Percentiles rank a stretch among this genome's conserved stretches.
These are phyloP conservation scores for Sporisorium reilianum DNA, from an alignment of 1,284 basidiomycete species.

Conservation along the genomic window DNA sequence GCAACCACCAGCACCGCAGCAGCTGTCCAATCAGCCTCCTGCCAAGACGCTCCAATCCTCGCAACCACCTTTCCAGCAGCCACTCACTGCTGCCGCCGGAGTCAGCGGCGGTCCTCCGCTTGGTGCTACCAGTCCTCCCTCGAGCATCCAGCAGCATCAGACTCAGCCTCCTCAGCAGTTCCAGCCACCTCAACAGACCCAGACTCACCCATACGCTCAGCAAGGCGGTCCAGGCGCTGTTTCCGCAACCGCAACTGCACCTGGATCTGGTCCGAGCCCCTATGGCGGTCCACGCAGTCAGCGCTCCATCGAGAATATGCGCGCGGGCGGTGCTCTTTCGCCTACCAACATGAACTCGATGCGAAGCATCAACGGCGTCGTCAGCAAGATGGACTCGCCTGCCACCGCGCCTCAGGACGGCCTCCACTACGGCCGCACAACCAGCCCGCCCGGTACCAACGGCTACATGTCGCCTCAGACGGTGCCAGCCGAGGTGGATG, in stretches of 20 bases:
- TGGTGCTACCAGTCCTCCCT: constrained; percentile 22
- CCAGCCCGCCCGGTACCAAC: constrained; percentile 35
- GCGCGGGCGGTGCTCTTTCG: constrained; percentile 46
- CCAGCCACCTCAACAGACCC: constrained; percentile 21
- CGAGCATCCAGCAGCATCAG: constrained; percentile 36
- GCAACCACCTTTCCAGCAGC: constrained; percentile 28
- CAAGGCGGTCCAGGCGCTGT: constrained; percentile 16
- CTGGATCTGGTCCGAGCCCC: constrained; percentile 24
- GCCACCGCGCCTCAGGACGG: constrained; percentile 50
- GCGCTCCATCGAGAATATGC: constrained; percentile 60
- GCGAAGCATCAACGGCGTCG: constrained; percentile 54
- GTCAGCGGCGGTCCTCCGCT: constrained; percentile 24
- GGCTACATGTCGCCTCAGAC: constrained; percentile 45
- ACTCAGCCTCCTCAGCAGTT: constrained; percentile 17
- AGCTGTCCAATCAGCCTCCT: constrained; percentile 17
- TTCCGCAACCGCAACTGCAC: constrained; percentile 8
- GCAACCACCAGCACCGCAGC: constrained; percentile 20
- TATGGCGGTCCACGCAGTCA: constrained; percentile 58
- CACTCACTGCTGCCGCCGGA: constrained; percentile 5
- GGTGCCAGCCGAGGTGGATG: constrained; percentile 77
- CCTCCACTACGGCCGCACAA: constrained; percentile 59
- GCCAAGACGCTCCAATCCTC: constrained; percentile 5
- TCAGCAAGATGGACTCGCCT: constrained; percentile 53
- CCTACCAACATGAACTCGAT: constrained; percentile 47
- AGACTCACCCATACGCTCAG: constrained; percentile 26